Evolutionary conservation across 106 monocot species (phyloP).

Genomic region (Dioscorea alata): DNA sequence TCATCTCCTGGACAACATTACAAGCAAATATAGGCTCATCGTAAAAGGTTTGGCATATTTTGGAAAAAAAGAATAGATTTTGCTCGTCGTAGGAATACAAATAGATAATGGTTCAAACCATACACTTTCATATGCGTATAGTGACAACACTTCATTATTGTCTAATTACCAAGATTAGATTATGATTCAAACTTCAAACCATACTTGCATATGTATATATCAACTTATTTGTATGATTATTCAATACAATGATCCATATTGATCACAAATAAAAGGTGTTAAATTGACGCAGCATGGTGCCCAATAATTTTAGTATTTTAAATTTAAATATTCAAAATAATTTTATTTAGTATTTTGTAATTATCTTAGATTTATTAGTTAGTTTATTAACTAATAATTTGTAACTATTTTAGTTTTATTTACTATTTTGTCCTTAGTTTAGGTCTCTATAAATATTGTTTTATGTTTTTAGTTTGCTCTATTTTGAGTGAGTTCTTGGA

Average conservation of each 20-base stretch:
- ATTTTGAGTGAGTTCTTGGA: no score
- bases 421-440: no score
- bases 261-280: background rate
- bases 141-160: background rate
- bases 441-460: no score
- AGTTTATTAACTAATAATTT: no score
- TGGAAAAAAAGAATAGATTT: background rate
- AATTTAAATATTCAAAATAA: no score
- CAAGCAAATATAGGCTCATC: background rate
- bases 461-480: no score
- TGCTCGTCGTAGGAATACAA: no score
- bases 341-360: background rate
- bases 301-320: no score
- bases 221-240: no score
- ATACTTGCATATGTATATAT: constrained; percentile 39
- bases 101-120: background rate
- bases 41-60: background rate
- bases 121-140: background rate
- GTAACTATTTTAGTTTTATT: no score
- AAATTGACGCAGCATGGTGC: no score
- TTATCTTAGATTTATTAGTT: no score
- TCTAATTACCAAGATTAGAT: background rate
- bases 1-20: constrained; percentile 62
- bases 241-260: background rate
- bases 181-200: constrained; percentile 34